A percentile compares a stretch with the other conserved stretches of the same genome.
Conservation (phyloP, 1,139 yeast genomes). For the Candida tetrigidarum region DNA sequence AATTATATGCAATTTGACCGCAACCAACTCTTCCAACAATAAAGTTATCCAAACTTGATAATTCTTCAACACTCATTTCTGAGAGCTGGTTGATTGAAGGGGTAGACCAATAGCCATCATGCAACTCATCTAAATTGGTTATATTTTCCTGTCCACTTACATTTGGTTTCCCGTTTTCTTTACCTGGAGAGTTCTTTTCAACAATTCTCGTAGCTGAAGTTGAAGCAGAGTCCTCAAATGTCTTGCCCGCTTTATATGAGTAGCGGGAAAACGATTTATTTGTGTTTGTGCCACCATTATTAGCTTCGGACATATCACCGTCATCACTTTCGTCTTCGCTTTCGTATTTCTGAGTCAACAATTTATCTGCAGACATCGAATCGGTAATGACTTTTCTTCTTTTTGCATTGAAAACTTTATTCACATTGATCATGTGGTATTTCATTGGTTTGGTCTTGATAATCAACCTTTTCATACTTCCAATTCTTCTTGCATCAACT, state of each 20-base stretch:
- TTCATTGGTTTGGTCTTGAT: conserved; percentile 48
- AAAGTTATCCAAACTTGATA: conserved; percentile 65
- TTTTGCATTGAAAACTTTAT: conserved; percentile 41
- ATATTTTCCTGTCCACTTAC: conserved; percentile 17
- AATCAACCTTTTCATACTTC: conserved; percentile 38
- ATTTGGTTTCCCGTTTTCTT: conserved; percentile 9
- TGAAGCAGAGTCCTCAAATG: conserved; percentile 7
- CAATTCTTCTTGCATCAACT: conserved; percentile 20
- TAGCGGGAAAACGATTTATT: conserved; percentile 18
- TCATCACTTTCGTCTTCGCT: conserved; percentile 27
- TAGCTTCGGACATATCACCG: conserved; percentile 25
- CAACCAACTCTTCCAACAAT: conserved; percentile 66
- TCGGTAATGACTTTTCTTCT: conserved; percentile 34
- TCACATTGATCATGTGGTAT: conserved; percentile 49
- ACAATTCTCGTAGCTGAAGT: conserved; percentile 7
- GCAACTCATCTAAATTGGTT: conserved; percentile 7
- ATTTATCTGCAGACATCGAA: conserved; percentile 20
- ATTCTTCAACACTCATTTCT: conserved; percentile 49
- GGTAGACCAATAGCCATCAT: conserved; percentile 76
- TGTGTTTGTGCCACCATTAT: conserved; percentile 18
- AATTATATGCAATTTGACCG: conserved; percentile 75
- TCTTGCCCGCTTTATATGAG: conserved; percentile 19
- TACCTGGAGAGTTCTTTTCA: background rate
- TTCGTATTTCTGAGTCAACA: conserved; percentile 19
- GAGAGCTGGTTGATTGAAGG: conserved; percentile 66